phyloP scores from a whole-genome alignment of 176 grass and related monocot species.

The Carex littledalei region DNA sequence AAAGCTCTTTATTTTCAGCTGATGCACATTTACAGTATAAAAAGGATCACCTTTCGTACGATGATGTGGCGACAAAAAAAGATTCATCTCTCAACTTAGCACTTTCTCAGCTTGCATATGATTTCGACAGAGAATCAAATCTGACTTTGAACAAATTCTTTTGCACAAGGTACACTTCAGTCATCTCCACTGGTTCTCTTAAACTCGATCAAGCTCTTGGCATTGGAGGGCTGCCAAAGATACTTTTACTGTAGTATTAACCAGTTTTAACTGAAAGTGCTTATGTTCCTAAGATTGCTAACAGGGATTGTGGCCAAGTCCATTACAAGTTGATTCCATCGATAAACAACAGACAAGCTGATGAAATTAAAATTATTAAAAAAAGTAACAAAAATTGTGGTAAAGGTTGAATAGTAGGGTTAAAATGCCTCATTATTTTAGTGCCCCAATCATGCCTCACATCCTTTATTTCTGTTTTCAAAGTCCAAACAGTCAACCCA shows the following conservation, averaged over 20 bases:
- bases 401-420: not conserved
- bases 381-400: not conserved
- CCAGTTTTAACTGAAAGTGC: not conserved
- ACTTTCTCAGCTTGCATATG: conserved; percentile 57
- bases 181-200: conserved; percentile 74
- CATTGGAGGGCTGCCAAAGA: conserved; percentile 87
- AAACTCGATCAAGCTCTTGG: conserved; percentile 90
- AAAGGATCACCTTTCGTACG: too few species aligned
- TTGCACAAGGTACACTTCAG: conserved; percentile 37
- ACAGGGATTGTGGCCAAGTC: not conserved
- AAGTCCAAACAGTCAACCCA: too few species aligned
- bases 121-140: conserved; percentile 87
- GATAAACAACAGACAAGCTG: not conserved
- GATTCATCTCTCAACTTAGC: too few species aligned
- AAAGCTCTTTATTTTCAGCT: too few species aligned
- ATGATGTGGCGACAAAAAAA: too few species aligned
- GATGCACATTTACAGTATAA: too few species aligned
- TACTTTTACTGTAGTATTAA: conserved; percentile 19
- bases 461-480: too few species aligned
- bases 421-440: too few species aligned
- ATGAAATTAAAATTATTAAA: not conserved
- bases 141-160: conserved; percentile 62
- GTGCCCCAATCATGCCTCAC: too few species aligned
- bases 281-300: not conserved
- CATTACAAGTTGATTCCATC: not conserved